Base-by-base conservation (phyloP, 352 stramenopile species). In the Saprolegnia parasitica region DNA sequence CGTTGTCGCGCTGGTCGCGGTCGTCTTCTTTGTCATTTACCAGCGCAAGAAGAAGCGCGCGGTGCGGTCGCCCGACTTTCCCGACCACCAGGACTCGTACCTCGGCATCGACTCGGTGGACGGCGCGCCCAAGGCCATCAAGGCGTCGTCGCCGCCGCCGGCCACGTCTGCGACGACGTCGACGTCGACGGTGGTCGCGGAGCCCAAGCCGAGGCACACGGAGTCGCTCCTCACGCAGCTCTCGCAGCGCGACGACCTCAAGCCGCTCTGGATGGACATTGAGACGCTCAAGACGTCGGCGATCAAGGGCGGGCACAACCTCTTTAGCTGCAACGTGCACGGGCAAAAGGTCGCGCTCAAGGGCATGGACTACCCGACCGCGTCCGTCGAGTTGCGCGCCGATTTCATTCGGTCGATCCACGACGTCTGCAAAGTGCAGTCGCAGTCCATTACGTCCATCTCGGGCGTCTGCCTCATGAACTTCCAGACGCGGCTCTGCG, bases 261-360 rank as follows among this genome's bases (percentile, higher is more conserved):
- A 67, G 26, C n/a, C 32, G 6, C 37, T 56, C n/a, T 67, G 58
- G 58, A 67, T 67, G 58, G 8, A 13, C 40, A 40, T 50, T 39
- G n/a, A 40, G 24, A 67, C 32, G n/a, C 56, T 67, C 42, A 67
- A 67, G 42, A 67, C 58, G 40, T 15, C 58, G 18, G 39, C 58
- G 24, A 40, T 67, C 39, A 67, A 67, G 50, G 58, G 58, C 20
- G 58, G 35, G 20, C 9, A 67, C 15, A 46, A 37, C 40, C 40
- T 55, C 23, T 49, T 67, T 6, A 67, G 18, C 10, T n/a, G n/a
- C 39, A 56, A 21, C 20, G 58, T 56, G 16, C 21, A 8, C 15
- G 23, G 39, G 8, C 21, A 37, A 9, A 67, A 67, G 58, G 23
- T 55, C 40, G 58, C 42, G 6, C 58, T 67, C 40, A 67, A 67